Evolutionary conservation across 1,284 basidiomycete species (phyloP).

Genomic region (Trichosporon ovoides): DNA sequence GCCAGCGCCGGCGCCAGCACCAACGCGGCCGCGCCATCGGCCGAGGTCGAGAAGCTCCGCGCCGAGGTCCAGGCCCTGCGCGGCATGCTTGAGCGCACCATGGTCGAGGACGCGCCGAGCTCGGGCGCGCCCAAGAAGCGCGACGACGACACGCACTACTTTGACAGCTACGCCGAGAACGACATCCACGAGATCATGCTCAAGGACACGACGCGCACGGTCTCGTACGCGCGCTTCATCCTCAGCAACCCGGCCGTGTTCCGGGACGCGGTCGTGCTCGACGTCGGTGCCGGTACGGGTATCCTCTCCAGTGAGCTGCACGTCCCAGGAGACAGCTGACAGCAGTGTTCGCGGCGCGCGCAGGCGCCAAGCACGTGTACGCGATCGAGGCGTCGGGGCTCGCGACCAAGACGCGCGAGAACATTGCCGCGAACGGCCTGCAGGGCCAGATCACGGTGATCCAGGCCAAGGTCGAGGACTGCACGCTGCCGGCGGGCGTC

Average conservation of each 20-base stretch:
- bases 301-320: conserved; percentile 63
- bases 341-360: conserved; percentile 76
- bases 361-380: conserved; percentile 87
- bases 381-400: conserved; percentile 90
- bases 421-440: conserved; percentile 73
- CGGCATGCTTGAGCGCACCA: conserved; percentile 28
- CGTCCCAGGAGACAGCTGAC: neutral
- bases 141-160: conserved; percentile 92
- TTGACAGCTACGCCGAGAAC: conserved; percentile 86
- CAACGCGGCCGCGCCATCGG: conserved; percentile 49
- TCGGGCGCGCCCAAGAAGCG: conserved; percentile 47
- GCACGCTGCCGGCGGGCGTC: conserved; percentile 56
- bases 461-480: conserved; percentile 81
- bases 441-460: conserved; percentile 77
- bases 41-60: conserved; percentile 27
- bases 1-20: conserved; percentile 5
- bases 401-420: conserved; percentile 72
- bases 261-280: conserved; percentile 79
- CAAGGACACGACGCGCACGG: conserved; percentile 81
- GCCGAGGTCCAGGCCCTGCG: conserved; percentile 34
- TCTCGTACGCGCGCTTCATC: conserved; percentile 88
- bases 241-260: conserved; percentile 78
- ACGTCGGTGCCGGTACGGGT: conserved; percentile 91
- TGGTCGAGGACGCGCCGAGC: conserved; percentile 22
- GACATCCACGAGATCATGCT: conserved; percentile 59